Evolutionary conservation across 768 basidiomycete species (phyloP), one percentile per base, ranked within the genome.

Genomic region (Suillus lakei): DNA sequence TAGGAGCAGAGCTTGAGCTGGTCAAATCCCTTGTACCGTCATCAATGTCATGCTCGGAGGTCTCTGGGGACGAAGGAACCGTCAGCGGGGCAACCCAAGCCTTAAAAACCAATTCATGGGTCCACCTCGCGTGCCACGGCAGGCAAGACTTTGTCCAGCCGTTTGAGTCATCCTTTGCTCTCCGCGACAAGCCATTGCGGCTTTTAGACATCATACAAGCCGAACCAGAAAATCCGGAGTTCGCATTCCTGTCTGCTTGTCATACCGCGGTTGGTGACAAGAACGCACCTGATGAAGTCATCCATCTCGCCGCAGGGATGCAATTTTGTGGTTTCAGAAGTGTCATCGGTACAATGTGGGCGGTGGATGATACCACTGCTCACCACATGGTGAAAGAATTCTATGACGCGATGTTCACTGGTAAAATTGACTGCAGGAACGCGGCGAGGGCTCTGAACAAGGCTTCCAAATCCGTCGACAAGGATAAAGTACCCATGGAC

Each of bases 341-440:
- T 38, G 79, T 79, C 21, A 70, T 80, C 5, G 78, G 76, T 39
- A 78, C 79, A 34, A 68, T 78, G 68, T 77, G 78, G 77, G 70
- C 73, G 3, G 75, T 74, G 39, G 73, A 74, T 50, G 75, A 76
- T 5, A 54, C 5, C 41, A 73, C 70, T 70, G 74, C 58, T 3
- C 55, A 26, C 21, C 32, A 30, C 1, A 69, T 72, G 67, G 73
- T 74, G 38, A 51, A n/a, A 46, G 68, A 64, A 30, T 74, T 74
- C 67, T 76, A 74, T 41, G 54, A 44, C 39, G 18, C 59, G 4
- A 30, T 74, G 67, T 74, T 72, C 36, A 9, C 15, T n/a, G 13
- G 56, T 34, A 13, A 18, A 18, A 34, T 53, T 44, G 67, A 73
- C 28, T 68, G 60, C 8, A 73, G 66, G 43, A 64, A 60, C 15